Base-by-base conservation (phyloP, 148 eudicot species). In the Cornus suecica region DNA sequence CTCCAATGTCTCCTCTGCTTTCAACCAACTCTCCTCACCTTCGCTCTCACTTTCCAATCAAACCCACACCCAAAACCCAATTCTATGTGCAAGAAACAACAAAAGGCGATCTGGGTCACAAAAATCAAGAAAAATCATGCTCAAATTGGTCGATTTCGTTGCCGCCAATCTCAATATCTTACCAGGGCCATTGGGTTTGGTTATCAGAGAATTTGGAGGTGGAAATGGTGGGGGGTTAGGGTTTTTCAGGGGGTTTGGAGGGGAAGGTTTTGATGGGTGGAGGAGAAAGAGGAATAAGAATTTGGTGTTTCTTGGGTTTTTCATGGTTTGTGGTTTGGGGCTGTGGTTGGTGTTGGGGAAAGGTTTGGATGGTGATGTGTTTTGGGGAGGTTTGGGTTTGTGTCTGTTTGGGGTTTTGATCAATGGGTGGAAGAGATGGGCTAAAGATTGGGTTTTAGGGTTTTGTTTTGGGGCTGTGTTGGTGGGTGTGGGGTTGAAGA, bases 391-490 rank as follows among this genome's bases (percentile, higher is more conserved):
- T 24, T 74, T 85, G 79, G 80, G 76, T 28, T 75, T 83, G 4
- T 30, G 72, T 66, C 80, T 76, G 25, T 34, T 92, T 70, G 84
- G 76, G 74, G 65, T 85, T 77, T 88, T 82, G 27, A 69, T 73
- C 13, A 65, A 64, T 54, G 86, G 82, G 26, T 83, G 84, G 91
- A 86, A 68, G 42, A 85, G 75, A 71, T 84, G 76, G 69, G 74
- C 86, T 67, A 78, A 78, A 52, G 83, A 86, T 79, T 90, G 92
- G 92, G 52, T 83, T 51, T 68, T 90, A 52, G 94, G 94, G 62
- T 90, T 92, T 82, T 88, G 79, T 74, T 92, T 80, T 75, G 89
- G 94, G 30, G 92, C 82, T 77, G 76, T 78, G 42, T 71, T 90
- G 80, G 84, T 90, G 72, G 88, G 84, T 10, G 82, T 86, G 76